Conservation (phyloP, 2,329 filamentous ascomycete genomes). For the Cladobotryum protrusum region DNA sequence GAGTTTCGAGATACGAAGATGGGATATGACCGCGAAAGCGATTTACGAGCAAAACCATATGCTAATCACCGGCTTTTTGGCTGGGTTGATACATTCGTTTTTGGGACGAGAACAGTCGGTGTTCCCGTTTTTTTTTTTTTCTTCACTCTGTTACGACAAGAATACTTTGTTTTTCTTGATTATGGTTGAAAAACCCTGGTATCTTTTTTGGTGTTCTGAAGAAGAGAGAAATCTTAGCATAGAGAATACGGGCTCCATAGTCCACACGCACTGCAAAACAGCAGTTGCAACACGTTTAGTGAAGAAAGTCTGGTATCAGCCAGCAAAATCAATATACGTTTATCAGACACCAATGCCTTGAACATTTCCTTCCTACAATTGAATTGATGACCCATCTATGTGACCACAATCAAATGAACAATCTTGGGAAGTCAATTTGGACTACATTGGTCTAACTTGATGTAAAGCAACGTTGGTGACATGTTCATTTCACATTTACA, state of each 20-base stretch:
- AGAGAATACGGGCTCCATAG: slow-evolving; percentile 10
- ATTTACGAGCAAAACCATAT: slow-evolving; percentile 12
- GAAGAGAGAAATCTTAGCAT: slow-evolving; percentile 7
- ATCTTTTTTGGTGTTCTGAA: slow-evolving; percentile 4
- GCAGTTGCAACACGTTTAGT: slow-evolving; percentile 10
- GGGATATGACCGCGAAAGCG: slow-evolving; percentile 11
- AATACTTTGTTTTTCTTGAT: neutral
- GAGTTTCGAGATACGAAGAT: slow-evolving; percentile 2
- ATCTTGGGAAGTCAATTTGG: too few species aligned
- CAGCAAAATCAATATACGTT: slow-evolving; percentile 10
- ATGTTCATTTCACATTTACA: too few species aligned
- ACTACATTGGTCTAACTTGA: too few species aligned
- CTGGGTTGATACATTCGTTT: slow-evolving; percentile 8
- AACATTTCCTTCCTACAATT: neutral
- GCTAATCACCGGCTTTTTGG: slow-evolving; percentile 6
- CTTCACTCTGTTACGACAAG: neutral
- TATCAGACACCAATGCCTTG: slow-evolving; percentile 2
- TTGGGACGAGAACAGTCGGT: neutral
- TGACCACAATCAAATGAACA: too few species aligned
- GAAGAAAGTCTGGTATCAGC: neutral
- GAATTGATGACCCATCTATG: too few species aligned
- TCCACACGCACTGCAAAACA: slow-evolving; percentile 6
- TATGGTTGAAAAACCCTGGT: slow-evolving; percentile 2
- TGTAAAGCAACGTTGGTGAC: too few species aligned
- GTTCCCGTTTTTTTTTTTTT: too few species aligned